Evolutionary conservation across 2,329 filamentous ascomycete species (phyloP).

Genomic region (Epichloe typhina): DNA sequence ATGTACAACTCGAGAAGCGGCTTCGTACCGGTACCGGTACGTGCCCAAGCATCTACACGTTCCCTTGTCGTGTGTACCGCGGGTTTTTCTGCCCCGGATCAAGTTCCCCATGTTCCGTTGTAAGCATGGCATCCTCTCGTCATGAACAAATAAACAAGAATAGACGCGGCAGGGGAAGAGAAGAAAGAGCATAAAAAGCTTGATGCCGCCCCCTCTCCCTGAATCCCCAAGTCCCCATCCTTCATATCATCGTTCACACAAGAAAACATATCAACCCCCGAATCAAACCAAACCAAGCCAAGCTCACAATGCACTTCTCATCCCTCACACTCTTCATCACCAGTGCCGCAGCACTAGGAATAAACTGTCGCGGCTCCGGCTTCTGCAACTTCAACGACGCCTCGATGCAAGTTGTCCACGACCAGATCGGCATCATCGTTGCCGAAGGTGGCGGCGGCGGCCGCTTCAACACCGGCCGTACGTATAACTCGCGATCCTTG

Average conservation of each 20-base stretch:
- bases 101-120: too few relatives aligned
- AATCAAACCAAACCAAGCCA: background rate
- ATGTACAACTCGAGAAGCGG: too few relatives aligned
- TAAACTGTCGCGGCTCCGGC: slow-evolving; percentile 10
- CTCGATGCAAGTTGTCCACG: slow-evolving; percentile 5
- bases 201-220: background rate
- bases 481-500: too few relatives aligned
- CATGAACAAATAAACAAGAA: too few relatives aligned
- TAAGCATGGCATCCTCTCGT: too few relatives aligned
- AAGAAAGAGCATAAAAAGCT: background rate
- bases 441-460: slow-evolving; percentile 7
- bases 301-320: background rate
- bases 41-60: too few relatives aligned
- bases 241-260: background rate
- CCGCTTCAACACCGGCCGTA: slow-evolving; percentile 1
- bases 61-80: too few relatives aligned
- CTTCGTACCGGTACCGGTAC: too few relatives aligned
- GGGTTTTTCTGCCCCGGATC: too few relatives aligned
- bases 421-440: slow-evolving; percentile 5
- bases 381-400: slow-evolving; percentile 8
- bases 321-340: slow-evolving; percentile 3
- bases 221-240: background rate
- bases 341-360: slow-evolving; percentile 6
- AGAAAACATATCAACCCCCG: background rate
- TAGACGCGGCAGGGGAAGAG: too few relatives aligned